A percentile compares a stretch with the other conserved stretches of the same genome.
Evolutionary conservation across 2,329 filamentous ascomycete genomes (phyloP).

Genomic region (Cladophialophora carrionii): DNA sequence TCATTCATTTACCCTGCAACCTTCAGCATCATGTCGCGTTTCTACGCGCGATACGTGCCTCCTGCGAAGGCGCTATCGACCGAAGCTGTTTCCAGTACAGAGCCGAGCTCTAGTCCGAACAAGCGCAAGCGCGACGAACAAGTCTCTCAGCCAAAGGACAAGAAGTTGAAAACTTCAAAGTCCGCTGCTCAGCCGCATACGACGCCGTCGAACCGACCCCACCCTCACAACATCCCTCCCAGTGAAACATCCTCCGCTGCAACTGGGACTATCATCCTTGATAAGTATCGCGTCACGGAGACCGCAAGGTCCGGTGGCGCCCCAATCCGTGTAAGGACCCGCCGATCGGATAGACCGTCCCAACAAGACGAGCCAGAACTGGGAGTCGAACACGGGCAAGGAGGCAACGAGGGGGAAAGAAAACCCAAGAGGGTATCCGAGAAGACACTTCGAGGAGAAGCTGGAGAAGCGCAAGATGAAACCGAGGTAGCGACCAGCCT

Average conservation of each 20-base stretch:
- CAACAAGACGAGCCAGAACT: constrained; percentile 29
- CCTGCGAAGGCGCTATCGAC: constrained; percentile 33
- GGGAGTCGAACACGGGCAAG: constrained; percentile 26
- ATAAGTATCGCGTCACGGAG: constrained; percentile 30
- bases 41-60: constrained; percentile 54
- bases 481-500: neutral
- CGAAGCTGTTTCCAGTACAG: neutral
- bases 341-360: constrained; percentile 37
- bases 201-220: neutral
- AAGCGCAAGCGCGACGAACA: constrained; percentile 40
- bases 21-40: constrained; percentile 48
- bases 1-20: neutral
- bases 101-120: constrained; percentile 26
- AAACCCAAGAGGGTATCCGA: neutral
- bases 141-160: constrained; percentile 39
- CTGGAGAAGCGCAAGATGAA: constrained; percentile 11
- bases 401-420: constrained; percentile 6
- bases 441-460: neutral
- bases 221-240: neutral
- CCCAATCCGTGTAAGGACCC: neutral
- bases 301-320: constrained; percentile 8
- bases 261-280: constrained; percentile 15
- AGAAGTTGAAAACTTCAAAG: constrained; percentile 47
- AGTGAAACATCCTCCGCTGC: constrained; percentile 20
- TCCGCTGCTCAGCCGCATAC: neutral